Base-by-base conservation (phyloP, 2,329 filamentous ascomycete genomes). In the Tolypocladium sp. region DNA sequence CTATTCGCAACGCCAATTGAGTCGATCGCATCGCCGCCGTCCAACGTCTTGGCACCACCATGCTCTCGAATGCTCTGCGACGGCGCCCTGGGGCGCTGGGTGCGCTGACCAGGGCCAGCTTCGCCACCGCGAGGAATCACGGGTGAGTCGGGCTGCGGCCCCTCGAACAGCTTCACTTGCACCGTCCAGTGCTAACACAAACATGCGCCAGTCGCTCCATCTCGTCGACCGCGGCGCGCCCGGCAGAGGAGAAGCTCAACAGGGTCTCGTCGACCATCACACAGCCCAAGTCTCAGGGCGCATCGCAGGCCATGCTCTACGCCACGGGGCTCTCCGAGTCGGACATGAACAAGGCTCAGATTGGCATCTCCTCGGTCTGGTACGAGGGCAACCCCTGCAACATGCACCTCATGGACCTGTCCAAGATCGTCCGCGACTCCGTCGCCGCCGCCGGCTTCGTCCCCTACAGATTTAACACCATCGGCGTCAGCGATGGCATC, bases 341-440 rank as follows among this genome's bases (percentile, higher is more conserved):
- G 59, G 92, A 96, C 75, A 90, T 97, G 87, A 88, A 89, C 79
- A 99, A 97, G 80, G 89, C 94, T 33, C 95, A 99, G 79, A 88
- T 99, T 67, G 94, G 94, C 66, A 97, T 99, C 72, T 96, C 93
- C 49, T 97, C 92, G 7, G 92, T 97, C 62, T 99, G 94, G 94
- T 97, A 93, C 77, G 89, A 91, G 67, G 94, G 94, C 60, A 99
- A 99, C 78, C 94, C 94, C 33, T 99, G 94, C 82, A 99, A 99
- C 79, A 99, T 97, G 93, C 94, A 99, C 76, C 80, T 99, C 63
- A 82, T 99, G 75, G 90, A 95, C 70, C 84, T 99, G 62, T 96
- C 90, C 71, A 82, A 88, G 73, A 79, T 88, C 64, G 89, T 96
- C 64, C 79, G 77, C 69, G 74, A 84, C 66, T 84, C 82, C 17